Conservation (phyloP, 257 asterid species). For the Solanum raphanifolium region DNA sequence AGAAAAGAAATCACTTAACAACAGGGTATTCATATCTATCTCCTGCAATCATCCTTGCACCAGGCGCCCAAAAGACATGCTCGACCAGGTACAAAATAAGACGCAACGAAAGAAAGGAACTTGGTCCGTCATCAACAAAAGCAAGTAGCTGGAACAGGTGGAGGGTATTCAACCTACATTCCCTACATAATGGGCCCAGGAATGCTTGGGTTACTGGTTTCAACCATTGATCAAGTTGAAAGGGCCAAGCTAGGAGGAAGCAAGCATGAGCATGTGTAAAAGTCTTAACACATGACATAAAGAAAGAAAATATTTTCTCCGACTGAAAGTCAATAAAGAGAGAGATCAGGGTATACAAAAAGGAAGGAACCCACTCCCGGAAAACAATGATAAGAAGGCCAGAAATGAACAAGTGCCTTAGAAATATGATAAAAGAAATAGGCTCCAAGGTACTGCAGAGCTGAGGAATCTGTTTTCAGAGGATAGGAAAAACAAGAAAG, state of each 20-base stretch:
- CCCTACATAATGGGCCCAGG: background rate
- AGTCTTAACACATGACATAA: background rate
- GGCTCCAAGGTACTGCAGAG: background rate
- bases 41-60: background rate
- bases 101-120: background rate
- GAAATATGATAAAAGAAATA: background rate
- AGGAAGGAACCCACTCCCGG: background rate
- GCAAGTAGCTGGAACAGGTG: background rate
- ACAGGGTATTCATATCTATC: background rate
- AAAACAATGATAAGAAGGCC: background rate
- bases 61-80: background rate
- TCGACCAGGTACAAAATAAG: background rate
- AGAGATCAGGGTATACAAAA: background rate
- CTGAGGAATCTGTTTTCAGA: background rate
- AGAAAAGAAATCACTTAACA: background rate
- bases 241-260: background rate
- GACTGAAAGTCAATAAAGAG: background rate
- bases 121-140: background rate
- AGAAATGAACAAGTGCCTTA: background rate
- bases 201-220: background rate
- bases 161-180: background rate
- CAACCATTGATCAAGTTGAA: background rate
- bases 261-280: background rate
- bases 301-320: background rate
- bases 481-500: background rate